A percentile compares a stretch with the other conserved stretches of the same genome.
Conservation (phyloP, 345 rosid species). For the Carallia pectinifolia region DNA sequence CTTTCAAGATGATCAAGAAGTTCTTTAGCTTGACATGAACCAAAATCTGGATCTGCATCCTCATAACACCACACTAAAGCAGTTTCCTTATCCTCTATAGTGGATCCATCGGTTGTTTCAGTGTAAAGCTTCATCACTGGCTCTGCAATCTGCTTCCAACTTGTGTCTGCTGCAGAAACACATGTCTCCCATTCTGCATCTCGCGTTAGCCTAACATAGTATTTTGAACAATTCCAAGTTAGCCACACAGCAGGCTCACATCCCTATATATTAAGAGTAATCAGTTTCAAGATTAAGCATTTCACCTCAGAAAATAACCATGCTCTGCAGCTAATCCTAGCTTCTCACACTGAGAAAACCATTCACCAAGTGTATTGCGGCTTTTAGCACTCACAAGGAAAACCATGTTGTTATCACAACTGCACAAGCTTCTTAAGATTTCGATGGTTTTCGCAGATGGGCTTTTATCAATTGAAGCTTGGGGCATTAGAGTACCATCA, state of each 20-base stretch:
- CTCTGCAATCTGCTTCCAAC: conserved; percentile 84
- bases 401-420: conserved; percentile 65
- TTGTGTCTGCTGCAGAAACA: conserved; percentile 51
- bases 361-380: conserved; percentile 55
- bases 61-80: conserved; percentile 81
- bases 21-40: conserved; percentile 89
- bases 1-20: conserved; percentile 93
- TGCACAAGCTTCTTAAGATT: conserved; percentile 60
- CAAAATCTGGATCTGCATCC: conserved; percentile 92
- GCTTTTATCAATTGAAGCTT: conserved; percentile 67
- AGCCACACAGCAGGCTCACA: background rate
- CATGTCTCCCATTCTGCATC: conserved; percentile 75
- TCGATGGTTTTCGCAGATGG: conserved; percentile 61
- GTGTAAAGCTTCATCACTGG: conserved; percentile 88
- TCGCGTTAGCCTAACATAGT: conserved; percentile 46
- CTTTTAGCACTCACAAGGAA: conserved; percentile 76
- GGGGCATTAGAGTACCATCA: conserved; percentile 90
- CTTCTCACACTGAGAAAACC: conserved; percentile 70
- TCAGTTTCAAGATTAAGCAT: background rate
- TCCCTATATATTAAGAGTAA: background rate
- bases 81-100: conserved; percentile 85
- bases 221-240: conserved; percentile 6
- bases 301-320: conserved; percentile 73
- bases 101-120: conserved; percentile 84
- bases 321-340: conserved; percentile 81